A percentile compares a stretch with the other conserved stretches of the same genome.
phyloP scores from a whole-genome alignment of 2,329 filamentous ascomycete genomes.

The Aspergillus sp. region DNA sequence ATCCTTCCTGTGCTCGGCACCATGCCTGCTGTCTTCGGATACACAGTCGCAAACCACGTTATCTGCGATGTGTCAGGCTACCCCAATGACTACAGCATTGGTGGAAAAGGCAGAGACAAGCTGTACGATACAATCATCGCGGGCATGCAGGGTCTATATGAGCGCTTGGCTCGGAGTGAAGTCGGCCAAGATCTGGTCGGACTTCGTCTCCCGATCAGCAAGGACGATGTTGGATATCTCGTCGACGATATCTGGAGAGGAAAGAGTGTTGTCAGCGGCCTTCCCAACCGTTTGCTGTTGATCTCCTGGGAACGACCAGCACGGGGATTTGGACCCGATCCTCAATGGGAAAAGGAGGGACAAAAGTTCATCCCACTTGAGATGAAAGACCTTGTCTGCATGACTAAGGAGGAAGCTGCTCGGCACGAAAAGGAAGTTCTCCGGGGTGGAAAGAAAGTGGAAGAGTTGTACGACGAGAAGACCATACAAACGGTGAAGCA shows the following conservation, averaged over 20 bases:
- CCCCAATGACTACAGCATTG: conserved; percentile 71
- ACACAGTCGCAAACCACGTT: conserved; percentile 86
- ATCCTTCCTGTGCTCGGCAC: conserved; percentile 93
- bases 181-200: conserved; percentile 57
- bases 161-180: conserved; percentile 61
- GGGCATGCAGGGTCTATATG: conserved; percentile 71
- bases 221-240: conserved; percentile 79
- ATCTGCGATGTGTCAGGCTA: conserved; percentile 79
- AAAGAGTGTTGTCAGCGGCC: conserved; percentile 74
- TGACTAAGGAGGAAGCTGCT: conserved; percentile 86
- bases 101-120: conserved; percentile 78
- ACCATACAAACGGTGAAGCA: conserved; percentile 64
- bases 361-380: conserved; percentile 71
- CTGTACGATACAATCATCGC: conserved; percentile 83
- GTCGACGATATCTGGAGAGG: conserved; percentile 85
- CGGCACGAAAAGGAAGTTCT: conserved; percentile 78
- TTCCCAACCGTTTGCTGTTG: conserved; percentile 74
- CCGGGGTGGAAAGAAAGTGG: conserved; percentile 59
- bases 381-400: conserved; percentile 71
- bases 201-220: conserved; percentile 71
- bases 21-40: conserved; percentile 95
- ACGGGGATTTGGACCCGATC: conserved; percentile 56
- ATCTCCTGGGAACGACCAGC: conserved; percentile 71
- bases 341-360: conserved; percentile 54
- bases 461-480: conserved; percentile 68